Base-by-base conservation (phyloP, 306 rosid species). In the Fragaria nilgerrensis region DNA sequence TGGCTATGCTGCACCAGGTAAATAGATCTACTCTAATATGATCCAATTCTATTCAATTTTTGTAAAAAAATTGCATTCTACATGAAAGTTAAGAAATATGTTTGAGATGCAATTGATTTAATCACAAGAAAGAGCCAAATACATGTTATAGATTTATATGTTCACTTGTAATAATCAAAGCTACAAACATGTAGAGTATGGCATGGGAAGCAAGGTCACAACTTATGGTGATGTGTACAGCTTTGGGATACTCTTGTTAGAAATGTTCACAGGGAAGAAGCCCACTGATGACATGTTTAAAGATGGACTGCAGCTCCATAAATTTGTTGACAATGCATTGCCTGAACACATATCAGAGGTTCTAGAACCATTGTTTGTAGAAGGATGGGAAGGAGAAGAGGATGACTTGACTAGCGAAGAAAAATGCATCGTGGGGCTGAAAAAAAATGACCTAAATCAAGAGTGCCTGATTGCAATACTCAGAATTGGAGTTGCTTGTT, bases 1-100 rank as follows among this genome's bases (percentile, higher is more conserved):
- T 68, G 80, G 80, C 3, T 77, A 77, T 39, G 68, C 68, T 37
- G 75, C 80, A 8, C 80, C 69, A 68, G 75, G 80, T 68, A 77
- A 22, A 20, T 44, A 43, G 6, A 9, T 43, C 15, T n/a, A n/a
- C 34, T 56, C 63, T n/a, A 56, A 22, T 23, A n/a, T 56, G 32
- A n/a, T 56, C 22, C 63, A n/a, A 19, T 56, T 22, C 29, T 56
- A 56, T 56, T 56, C 27, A 56, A 56, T 9, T 56, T 2, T 56
- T 56, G 63, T 56, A n/a, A 23, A 5, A 2, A 9, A 9, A 14
- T 10, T n/a, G 63, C 63, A 56, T 56, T 56, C 32, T 56, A 9
- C 14, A 56, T 5, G 58, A 52, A 52, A 52, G 20, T 16, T 52
- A 17, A 15, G 58, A 52, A 52, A 52, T 49, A 17, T 52, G 58